Base-by-base conservation (phyloP, 2,329 filamentous ascomycete species). In the Sporothrix phasma region DNA sequence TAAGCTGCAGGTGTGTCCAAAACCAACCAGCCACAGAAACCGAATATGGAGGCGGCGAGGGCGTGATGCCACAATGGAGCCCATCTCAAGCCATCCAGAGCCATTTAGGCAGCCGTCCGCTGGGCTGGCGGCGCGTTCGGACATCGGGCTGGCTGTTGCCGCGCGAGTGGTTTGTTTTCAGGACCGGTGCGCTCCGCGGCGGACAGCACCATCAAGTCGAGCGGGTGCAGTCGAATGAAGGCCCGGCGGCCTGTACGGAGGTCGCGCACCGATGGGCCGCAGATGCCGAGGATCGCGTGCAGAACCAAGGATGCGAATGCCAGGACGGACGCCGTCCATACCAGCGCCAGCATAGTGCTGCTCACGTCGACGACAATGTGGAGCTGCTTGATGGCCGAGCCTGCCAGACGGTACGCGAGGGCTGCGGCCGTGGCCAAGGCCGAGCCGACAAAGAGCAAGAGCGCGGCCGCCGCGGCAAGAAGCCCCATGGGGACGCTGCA, bases 361-460 rank as follows among this genome's bases (percentile, higher is more conserved):
- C 92, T 92, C 39, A 96, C 78, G 3, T 81, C 76, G 3, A 87
- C 89, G 10, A 77, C 73, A 69, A 97, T 92, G 74, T 96, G 94
- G 61, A 97, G 78, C 65, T 89, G 85, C 2, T 82, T 81, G 71
- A 89, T 85, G 4, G 81, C 81, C 24, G 85, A 85, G 69, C 95
- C 85, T 63, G 90, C 89, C 66, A 90, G 86, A 68, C 85, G 83
- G 78, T 95, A 92, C 66, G 92, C 89, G 66, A 90, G 76, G 73
- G 89, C 92, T 80, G 97, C 91, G 71, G 88, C 88, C 0, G 91
- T 96, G 10, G 88, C 90, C 64, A 96, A 85, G 65, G 88, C 79
- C 19, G 88, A 82, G 7, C 85, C 92, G 29, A 87, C 85, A 13
- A 86, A 82, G 46, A 88, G 64, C 69, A 89, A 78, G 39, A 94